Percentiles rank a stretch among this genome's conserved stretches.
phyloP scores from a whole-genome alignment of 257 asterid genomes.

The Primulina tabacum region DNA sequence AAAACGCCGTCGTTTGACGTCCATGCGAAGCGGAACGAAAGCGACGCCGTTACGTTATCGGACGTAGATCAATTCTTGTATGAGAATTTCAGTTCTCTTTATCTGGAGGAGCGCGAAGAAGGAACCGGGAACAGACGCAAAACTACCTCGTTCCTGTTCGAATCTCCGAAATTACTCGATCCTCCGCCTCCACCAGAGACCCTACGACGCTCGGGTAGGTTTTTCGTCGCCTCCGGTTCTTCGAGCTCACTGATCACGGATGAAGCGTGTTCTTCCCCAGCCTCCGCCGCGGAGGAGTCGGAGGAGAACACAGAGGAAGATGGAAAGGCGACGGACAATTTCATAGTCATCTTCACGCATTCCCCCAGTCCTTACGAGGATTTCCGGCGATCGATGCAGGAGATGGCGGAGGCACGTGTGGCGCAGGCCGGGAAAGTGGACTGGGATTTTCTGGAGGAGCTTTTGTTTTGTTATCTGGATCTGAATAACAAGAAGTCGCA shows the following conservation, averaged over 20 bases:
- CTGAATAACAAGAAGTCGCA: conserved; percentile 60
- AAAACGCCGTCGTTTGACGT: conserved; percentile 49
- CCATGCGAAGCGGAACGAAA: conserved; percentile 11
- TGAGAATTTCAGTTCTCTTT: conserved; percentile 64
- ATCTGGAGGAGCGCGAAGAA: conserved; percentile 35
- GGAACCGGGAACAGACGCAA: conserved; percentile 19
- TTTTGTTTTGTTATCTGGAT: conserved; percentile 65
- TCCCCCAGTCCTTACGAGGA: conserved; percentile 49
- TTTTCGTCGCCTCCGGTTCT: conserved; percentile 42
- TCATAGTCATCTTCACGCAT: conserved; percentile 44
- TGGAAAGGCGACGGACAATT: conserved; percentile 24
- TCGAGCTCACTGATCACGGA: conserved; percentile 36
- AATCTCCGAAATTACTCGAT: conserved; percentile 33
- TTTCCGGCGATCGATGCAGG: conserved; percentile 56
- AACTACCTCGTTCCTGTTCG: conserved; percentile 21
- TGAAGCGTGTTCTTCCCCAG: conserved; percentile 24
- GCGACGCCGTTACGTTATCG: conserved; percentile 41
- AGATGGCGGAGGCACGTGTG: conserved; percentile 51
- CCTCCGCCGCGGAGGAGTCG: conserved; percentile 15
- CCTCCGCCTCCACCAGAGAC: conserved; percentile 41
- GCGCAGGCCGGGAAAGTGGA: conserved; percentile 54
- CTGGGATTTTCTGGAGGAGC: conserved; percentile 81
- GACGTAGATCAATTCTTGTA: conserved; percentile 61
- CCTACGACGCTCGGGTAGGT: conserved; percentile 37
- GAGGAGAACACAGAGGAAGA: neutral